Base-by-base conservation (phyloP, 169 alveolate species). In the Plasmodium coatneyi region DNA sequence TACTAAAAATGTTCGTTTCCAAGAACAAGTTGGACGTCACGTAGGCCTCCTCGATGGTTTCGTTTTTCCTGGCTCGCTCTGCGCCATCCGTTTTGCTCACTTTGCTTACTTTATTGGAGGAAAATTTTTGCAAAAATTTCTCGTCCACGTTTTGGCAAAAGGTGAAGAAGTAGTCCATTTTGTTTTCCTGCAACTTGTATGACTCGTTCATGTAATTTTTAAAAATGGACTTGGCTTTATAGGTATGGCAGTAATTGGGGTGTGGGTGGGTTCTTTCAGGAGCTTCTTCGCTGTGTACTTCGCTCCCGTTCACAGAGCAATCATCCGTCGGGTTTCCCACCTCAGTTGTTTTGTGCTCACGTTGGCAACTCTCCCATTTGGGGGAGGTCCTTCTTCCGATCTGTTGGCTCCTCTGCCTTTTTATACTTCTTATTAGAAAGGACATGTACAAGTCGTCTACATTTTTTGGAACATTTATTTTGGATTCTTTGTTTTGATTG, bases 81-180 rank as follows among this genome's bases (percentile, higher is more conserved):
- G 34, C 7, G 39, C 52, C 12, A 60, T 22, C 82, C 3, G 49
- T 25, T 22, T 32, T 72, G 46, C 41, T 46, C 43, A 12, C 14
- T 76, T 36, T 87, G 49, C 71, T 56, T 79, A 9, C 60, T 56
- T 72, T 84, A n/a, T 54, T 87, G 78, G 66, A 12, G 34, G 16
- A 78, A 22, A 87, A 87, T 56, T 56, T 49, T n/a, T 87, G 76
- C 25, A 87, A 60, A 87, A 87, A 87, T 4, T 43, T 22, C n/a
- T 87, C 90, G 71, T 87, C 82, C 46, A 87, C 74, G 49, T 76
- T 78, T 39, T 87, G 84, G 60, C 93, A 87, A 78, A 87, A 87
- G 32, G 93, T 78, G 71, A 87, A 87, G 80, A 56, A 87, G 70
- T 78, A 87, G 19, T 87, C 93, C 93, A 87, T 78, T 66, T 87